A percentile compares a stretch with the other conserved stretches of the same genome.
Conservation (phyloP, 2,329 filamentous ascomycete species). For the Ceratocystis colombiana region DNA sequence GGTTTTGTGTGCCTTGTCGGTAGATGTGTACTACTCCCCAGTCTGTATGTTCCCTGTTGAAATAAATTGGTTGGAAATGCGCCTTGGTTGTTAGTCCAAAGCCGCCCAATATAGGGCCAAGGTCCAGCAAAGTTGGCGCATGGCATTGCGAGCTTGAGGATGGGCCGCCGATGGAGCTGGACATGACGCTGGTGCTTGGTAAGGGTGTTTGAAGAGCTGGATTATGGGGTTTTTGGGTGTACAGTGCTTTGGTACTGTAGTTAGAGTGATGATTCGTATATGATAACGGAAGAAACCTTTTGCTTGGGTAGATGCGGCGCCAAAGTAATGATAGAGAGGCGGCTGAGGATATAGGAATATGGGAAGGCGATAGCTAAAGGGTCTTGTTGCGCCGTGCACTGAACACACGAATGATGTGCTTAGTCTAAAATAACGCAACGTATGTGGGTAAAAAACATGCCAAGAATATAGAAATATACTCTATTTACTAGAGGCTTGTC, state of each 20-base stretch:
- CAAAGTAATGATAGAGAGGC: too few species aligned
- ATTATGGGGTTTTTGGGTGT: neutral
- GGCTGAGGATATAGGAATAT: too few species aligned
- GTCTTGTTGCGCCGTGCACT: too few species aligned
- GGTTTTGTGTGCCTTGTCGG: conserved; percentile 67
- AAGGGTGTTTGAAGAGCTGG: neutral
- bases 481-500: neutral
- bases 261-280: too few species aligned
- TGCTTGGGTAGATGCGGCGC: too few species aligned
- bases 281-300: neutral
- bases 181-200: neutral
- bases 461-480: neutral
- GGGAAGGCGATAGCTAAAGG: too few species aligned
- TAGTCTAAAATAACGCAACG: too few species aligned
- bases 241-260: too few species aligned
- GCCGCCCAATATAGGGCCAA: conserved; percentile 46
- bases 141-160: conserved; percentile 32
- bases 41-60: conserved; percentile 64
- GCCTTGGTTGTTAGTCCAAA: conserved; percentile 74
- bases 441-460: too few species aligned
- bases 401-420: too few species aligned
- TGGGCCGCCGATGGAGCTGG: conserved; percentile 29
- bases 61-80: conserved; percentile 59
- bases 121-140: conserved; percentile 40
- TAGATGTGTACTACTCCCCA: conserved; percentile 95